Evolutionary conservation across 164 flowering plant species (phyloP), one percentile per base, ranked within the genome.

Genomic region (Stephania yunnanensis): DNA sequence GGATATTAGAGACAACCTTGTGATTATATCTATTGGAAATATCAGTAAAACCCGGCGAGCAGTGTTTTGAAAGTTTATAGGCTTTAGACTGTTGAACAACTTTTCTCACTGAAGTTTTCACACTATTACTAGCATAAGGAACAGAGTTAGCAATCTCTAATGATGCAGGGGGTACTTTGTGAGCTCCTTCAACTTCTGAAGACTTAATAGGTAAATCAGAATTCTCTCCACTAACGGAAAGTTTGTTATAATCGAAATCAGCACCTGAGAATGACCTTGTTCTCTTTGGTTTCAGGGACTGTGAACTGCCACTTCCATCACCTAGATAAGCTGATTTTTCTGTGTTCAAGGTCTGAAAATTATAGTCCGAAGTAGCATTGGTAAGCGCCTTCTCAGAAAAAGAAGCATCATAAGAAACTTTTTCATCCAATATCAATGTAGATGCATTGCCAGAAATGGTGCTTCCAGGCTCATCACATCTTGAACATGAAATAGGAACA

Each of bases 1-100:
- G 58, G 5, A 70, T 48, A 77, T 13, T 17, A 6, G 75, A 20
- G 22, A 63, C 71, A 80, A 90, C 97, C 93, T 89, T 85, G 78
- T 83, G 80, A 76, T 42, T 79, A 30, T 81, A 81, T 81, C 78
- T 87, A 70, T 83, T 86, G 69, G 80, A 74, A 75, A 36, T 72
- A 70, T 84, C 97, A 79, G 72, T 78, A 76, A 29, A 72, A 44
- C 71, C 78, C 20, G 48, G 44, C 17, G 80, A 71, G 68, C 74
- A 25, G 25, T 79, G 80, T 70, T 86, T 86, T 48, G 87, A 80
- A 48, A 76, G 76, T 73, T 86, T 90, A 45, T 93, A 80, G 52
- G 78, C 79, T 81, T 71, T 87, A 65, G 88, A 78, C 71, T 88
- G 89, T 77, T 89, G 95, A 73, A 88, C 89, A 73, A 83, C 95